These are phyloP conservation scores for Pseudocercospora fuligena DNA, from an alignment of 2,329 filamentous ascomycete species.

Conservation along the genomic window DNA sequence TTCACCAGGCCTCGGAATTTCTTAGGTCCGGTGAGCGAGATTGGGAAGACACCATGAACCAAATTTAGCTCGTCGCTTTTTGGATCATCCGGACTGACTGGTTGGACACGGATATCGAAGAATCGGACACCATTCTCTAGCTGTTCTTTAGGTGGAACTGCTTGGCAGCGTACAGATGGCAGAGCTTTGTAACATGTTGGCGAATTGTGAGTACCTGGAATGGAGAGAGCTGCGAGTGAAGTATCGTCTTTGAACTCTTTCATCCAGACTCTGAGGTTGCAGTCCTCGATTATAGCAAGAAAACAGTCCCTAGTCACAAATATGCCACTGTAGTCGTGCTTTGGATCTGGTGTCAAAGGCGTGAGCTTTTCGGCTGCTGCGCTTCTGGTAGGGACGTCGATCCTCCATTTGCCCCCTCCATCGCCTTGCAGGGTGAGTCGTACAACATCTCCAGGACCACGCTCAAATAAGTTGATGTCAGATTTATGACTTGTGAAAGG, in stretches of 20 bases:
- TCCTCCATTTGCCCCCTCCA: conserved; percentile 66
- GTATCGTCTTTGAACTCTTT: conserved; percentile 70
- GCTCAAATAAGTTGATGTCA: conserved; percentile 64
- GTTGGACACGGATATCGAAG: conserved; percentile 85
- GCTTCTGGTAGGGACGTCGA: conserved; percentile 69
- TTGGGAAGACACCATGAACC: conserved; percentile 88
- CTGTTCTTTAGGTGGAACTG: conserved; percentile 75
- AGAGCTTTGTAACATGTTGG: conserved; percentile 83
- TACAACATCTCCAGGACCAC: conserved; percentile 65
- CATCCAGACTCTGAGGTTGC: conserved; percentile 80
- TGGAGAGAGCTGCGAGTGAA: conserved; percentile 79
- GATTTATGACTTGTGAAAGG: conserved; percentile 71
- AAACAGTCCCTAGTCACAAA: conserved; percentile 47
- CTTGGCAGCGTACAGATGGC: conserved; percentile 92
- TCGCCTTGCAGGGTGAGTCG: conserved; percentile 74
- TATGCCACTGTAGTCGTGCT: conserved; percentile 48
- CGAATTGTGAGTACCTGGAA: conserved; percentile 95
- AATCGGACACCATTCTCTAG: conserved; percentile 91
- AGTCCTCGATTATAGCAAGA: conserved; percentile 70
- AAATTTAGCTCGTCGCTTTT: conserved; percentile 71
- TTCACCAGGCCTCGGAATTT: conserved; percentile 76
- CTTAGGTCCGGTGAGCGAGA: conserved; percentile 80
- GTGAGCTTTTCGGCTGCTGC: conserved; percentile 45
- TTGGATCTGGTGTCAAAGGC: conserved; percentile 46
- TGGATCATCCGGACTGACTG: conserved; percentile 60